Base-by-base conservation (phyloP, 345 rosid species). In the Nephelium lappaceum region DNA sequence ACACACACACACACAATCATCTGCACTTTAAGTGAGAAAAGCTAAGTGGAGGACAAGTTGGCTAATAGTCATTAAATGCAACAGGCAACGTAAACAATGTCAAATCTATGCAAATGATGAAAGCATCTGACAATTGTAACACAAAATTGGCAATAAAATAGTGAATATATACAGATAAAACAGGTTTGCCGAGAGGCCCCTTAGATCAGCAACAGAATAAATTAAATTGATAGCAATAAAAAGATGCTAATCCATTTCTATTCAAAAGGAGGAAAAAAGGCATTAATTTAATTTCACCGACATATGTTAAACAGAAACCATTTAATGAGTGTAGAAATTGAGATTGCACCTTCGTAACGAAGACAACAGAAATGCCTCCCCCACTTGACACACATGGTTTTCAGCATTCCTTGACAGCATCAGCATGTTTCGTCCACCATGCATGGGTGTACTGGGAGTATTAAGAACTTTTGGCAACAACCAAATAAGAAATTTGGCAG, bases 401-500 rank as follows among this genome's bases (percentile, higher is more conserved):
- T 94, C 99, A 74, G 81, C 80, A 84, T 90, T 92, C 87, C 91
- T 89, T 42, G 90, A 88, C 69, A 81, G 71, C 78, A 87, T 77
- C 77, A 71, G 75, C 73, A 86, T 80, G 81, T 81, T 93, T 77
- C 98, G 93, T 80, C 97, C 98, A 85, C 91, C 71, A 77, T 94
- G 95, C 69, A 86, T 83, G 19, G 96, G 74, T 76, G 89, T 77
- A 81, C 81, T 91, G 71, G 89, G 85, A 81, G 81, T 86, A 84
- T 85, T 90, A 78, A 81, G 83, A 78, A 87, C 90, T 89, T 88
- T 93, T 69, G 99, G 93, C 85, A 94, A 84, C 83, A 97, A 77
- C 99, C 99, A 94, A n/a, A 94, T 87, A 76, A 94, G 86, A 79
- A 97, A 91, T 79, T 90, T 94, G 81, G 85, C 88, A 41, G 91